Evolutionary conservation across 2,329 filamentous ascomycete species (phyloP), one percentile per base, ranked within the genome.

Genomic region (Lasiodiplodia sp.): DNA sequence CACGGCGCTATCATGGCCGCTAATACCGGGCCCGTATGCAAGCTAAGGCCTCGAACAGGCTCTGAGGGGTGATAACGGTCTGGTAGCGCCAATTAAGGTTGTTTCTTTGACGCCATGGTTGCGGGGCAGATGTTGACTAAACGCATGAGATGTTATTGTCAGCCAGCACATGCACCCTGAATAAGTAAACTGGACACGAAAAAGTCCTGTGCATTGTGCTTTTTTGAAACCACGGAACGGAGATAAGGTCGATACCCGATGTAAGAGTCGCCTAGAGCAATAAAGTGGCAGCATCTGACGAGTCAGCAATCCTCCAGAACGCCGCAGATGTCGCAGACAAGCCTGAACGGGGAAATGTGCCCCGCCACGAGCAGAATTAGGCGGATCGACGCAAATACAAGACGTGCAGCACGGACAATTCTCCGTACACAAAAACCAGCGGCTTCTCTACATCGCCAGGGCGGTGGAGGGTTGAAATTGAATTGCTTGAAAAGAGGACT

Each of bases 51-150:
- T 63, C 23, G 58, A 63, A 23, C 28, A 47, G 14, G 57, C 23
- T 3, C 37, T 4, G 56, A 25, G 4, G 2, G 57, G 38, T 28
- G 21, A n/a, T 23, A 44, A n/a, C 34, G n/a, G n/a, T 23, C 12
- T 21, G 18, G 2, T n/a, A 37, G 31, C 51, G 6, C 51, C 6
- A 3, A 31, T 34, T 44, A 38, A 38, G 55, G 55, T 23, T 23
- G 16, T 40, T 40, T 16, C 2, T 10, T 12, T 4, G 6, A 58
- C 14, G 34, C 18, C n/a, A 40, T 40, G 23, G n/a, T 21, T n/a
- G 55, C n/a, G 55, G 31, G n/a, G 25, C 7, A 12, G 10, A 3
- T 12, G 58, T 63, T 63, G 40, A 63, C 40, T 63, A 51, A 63
- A 63, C 58, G 23, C 8, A n/a, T 23, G 10, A 14, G 28, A n/a